Evolutionary conservation across 495 filamentous ascomycete genomes (phyloP).

Genomic region (Talaromyces trachyspermus): DNA sequence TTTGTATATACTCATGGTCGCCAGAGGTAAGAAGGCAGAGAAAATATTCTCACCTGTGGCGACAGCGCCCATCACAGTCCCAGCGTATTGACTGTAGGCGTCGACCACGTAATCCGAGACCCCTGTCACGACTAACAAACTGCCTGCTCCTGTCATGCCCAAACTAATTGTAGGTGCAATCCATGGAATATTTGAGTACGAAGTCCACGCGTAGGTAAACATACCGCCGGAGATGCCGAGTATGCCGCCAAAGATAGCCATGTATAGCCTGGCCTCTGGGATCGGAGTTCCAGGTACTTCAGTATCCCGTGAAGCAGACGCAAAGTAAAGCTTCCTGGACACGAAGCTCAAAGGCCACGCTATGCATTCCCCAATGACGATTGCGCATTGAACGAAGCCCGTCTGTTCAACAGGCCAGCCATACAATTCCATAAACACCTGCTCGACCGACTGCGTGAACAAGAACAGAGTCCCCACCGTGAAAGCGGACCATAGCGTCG

Average conservation of each 20-base stretch:
- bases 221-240: conserved; percentile 29
- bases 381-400: conserved; percentile 31
- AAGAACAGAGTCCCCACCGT: conserved; percentile 45
- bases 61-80: conserved; percentile 28
- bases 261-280: conserved; percentile 30
- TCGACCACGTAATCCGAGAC: conserved; percentile 17
- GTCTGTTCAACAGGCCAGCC: conserved; percentile 24
- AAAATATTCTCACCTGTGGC: conserved; percentile 32
- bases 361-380: conserved; percentile 28
- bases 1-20: conserved; percentile 34
- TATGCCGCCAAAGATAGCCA: conserved; percentile 23
- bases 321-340: conserved; percentile 22
- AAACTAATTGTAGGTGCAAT: conserved; percentile 32
- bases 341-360: conserved; percentile 21
- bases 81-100: conserved; percentile 26
- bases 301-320: conserved; percentile 22
- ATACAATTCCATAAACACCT: conserved; percentile 29
- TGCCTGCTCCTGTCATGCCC: conserved; percentile 25
- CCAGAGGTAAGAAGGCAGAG: conserved; percentile 31
- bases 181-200: conserved; percentile 25
- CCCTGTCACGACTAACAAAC: conserved; percentile 18
- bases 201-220: conserved; percentile 34
- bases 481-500: conserved; percentile 44
- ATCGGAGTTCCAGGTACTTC: conserved; percentile 26
- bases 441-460: conserved; percentile 37